These are phyloP conservation scores for Backusella parvicylindrica DNA, from an alignment of 192 early-diverging fungal genomes.

Conservation along the genomic window DNA sequence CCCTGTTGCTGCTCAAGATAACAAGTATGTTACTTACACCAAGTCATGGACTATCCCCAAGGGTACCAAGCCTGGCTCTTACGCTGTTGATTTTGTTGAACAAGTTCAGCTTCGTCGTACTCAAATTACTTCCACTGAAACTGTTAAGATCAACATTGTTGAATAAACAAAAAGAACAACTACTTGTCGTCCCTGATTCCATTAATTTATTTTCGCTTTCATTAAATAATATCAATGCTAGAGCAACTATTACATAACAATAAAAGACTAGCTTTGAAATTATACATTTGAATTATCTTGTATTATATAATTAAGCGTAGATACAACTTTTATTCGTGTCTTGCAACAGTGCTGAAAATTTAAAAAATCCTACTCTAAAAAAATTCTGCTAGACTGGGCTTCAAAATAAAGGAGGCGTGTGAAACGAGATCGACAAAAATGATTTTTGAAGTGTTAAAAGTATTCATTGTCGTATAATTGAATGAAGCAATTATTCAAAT, in stretches of 20 bases:
- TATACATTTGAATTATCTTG: background rate
- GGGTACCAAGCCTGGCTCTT: slow-evolving; percentile 31
- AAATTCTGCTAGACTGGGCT: too few species aligned
- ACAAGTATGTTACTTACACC: slow-evolving; percentile 30
- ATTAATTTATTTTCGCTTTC: background rate
- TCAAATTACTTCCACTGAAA: slow-evolving; percentile 21
- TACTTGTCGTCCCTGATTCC: background rate
- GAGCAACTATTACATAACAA: background rate
- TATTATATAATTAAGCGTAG: background rate
- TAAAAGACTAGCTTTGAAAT: background rate
- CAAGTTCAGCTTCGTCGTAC: slow-evolving; percentile 23
- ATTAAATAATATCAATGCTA: background rate
- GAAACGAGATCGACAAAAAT: too few species aligned
- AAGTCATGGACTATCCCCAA: slow-evolving; percentile 28
- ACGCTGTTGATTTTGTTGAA: slow-evolving; percentile 29
- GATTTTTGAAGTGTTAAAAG: too few species aligned
- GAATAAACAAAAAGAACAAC: slow-evolving; percentile 14
- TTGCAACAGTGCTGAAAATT: background rate
- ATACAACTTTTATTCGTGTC: background rate
- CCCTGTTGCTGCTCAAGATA: slow-evolving; percentile 25
- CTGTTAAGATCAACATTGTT: slow-evolving; percentile 30
- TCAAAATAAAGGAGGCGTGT: too few species aligned
- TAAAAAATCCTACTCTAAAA: too few species aligned
- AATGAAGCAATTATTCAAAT: too few species aligned
- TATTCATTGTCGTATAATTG: too few species aligned